Percentiles rank a stretch among this genome's conserved stretches.
Conservation (phyloP, 805 yeast genomes). For the Wickerhamomyces chaumierensis region DNA sequence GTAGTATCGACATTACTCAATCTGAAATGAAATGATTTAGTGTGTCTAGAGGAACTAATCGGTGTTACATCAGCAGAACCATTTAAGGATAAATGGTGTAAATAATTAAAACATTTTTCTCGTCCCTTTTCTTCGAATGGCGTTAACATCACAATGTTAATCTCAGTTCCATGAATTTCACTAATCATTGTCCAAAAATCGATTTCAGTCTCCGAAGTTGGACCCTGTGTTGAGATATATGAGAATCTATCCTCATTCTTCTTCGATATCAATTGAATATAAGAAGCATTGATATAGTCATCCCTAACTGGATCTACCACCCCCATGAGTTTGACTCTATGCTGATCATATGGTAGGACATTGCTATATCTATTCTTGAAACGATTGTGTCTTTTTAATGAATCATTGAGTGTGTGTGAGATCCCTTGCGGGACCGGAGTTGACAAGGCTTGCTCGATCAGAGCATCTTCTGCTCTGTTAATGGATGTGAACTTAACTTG, state of each 20-base stretch:
- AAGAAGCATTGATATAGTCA: constrained; percentile 17
- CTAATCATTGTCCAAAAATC: constrained; percentile 86
- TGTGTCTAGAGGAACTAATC: background rate
- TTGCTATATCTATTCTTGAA: constrained; percentile 48
- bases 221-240: constrained; percentile 77
- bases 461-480: constrained; percentile 24
- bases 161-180: constrained; percentile 47
- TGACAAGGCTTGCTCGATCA: constrained; percentile 25
- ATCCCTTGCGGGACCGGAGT: background rate
- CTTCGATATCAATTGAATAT: constrained; percentile 3
- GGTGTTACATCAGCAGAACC: background rate
- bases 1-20: constrained; percentile 10
- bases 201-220: constrained; percentile 55
- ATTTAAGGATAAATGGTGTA: background rate
- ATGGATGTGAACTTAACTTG: constrained; percentile 21
- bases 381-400: background rate
- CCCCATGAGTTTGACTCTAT: constrained; percentile 34
- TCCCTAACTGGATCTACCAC: constrained; percentile 5
- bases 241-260: constrained; percentile 8
- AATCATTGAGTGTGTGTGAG: background rate
- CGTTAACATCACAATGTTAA: constrained; percentile 59
- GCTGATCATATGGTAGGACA: constrained; percentile 55
- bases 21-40: constrained; percentile 6
- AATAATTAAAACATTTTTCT: constrained; percentile 72
- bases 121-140: constrained; percentile 60